phyloP scores from a whole-genome alignment of 2,329 filamentous ascomycete species.

The Xylaria multiplex region DNA sequence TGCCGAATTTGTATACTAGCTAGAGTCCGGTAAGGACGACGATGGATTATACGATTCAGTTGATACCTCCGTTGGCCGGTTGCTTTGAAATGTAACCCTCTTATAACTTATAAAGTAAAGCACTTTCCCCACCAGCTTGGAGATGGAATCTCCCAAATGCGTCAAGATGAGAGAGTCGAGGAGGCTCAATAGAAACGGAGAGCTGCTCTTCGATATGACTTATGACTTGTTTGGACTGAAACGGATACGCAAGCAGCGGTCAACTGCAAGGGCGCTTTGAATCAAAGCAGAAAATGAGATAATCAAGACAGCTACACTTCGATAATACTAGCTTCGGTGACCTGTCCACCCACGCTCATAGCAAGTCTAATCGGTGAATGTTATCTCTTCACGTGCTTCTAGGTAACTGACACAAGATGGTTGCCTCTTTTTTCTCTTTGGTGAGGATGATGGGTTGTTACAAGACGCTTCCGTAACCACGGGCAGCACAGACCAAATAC shows the following conservation, averaged over 20 bases:
- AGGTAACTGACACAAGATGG: slow-evolving; percentile 4
- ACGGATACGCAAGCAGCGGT: slow-evolving; percentile 20
- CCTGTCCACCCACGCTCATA: slow-evolving; percentile 20
- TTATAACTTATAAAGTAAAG: slow-evolving; percentile 24
- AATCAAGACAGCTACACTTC: slow-evolving; percentile 23
- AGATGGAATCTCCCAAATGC: slow-evolving; percentile 36
- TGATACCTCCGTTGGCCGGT: slow-evolving; percentile 34
- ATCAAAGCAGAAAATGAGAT: slow-evolving; percentile 32
- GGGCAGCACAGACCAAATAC: not conserved
- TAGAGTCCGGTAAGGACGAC: slow-evolving; percentile 35
- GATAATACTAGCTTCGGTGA: slow-evolving; percentile 26
- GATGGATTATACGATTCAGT: slow-evolving; percentile 37
- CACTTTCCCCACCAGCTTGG: slow-evolving; percentile 33
- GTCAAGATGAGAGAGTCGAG: slow-evolving; percentile 30
- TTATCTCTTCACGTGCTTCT: slow-evolving; percentile 1
- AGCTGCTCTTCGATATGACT: slow-evolving; percentile 30
- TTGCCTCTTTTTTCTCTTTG: not conserved
- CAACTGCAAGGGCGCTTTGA: slow-evolving; percentile 23
- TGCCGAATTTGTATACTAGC: slow-evolving; percentile 37
- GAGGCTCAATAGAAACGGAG: slow-evolving; percentile 34
- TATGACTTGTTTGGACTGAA: slow-evolving; percentile 34
- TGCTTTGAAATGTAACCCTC: slow-evolving; percentile 32
- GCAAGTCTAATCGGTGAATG: slow-evolving; percentile 7
- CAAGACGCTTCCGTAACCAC: not conserved
- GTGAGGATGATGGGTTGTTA: not conserved